Conservation (phyloP, 306 rosid genomes). For the Cyclanthera cordifolia region DNA sequence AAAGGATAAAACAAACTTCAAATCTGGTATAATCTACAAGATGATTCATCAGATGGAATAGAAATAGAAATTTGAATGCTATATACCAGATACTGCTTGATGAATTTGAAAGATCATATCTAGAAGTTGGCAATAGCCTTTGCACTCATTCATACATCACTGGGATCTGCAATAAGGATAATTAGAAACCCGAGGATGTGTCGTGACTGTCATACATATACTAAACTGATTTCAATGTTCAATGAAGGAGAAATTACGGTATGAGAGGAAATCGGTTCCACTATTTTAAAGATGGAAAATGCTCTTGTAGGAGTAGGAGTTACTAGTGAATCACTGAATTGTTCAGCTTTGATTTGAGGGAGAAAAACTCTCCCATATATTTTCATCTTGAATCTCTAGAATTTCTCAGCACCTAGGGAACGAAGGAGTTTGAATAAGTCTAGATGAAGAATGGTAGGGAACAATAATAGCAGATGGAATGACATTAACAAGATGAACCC, state of each 20-base stretch:
- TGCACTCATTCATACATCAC: conserved; percentile 54
- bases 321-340: conserved; percentile 42
- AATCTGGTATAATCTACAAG: conserved; percentile 27
- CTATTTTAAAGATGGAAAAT: conserved; percentile 32
- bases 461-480: conserved; percentile 1
- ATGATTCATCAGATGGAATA: conserved; percentile 97
- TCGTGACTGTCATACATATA: conserved; percentile 66
- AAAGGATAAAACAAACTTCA: conserved; percentile 49
- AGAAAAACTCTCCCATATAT: background rate
- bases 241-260: conserved; percentile 53
- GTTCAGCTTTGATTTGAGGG: conserved; percentile 4
- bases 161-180: conserved; percentile 52
- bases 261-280: conserved; percentile 63
- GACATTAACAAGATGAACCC: background rate
- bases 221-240: conserved; percentile 52
- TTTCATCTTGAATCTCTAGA: background rate
- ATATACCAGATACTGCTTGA: conserved; percentile 56
- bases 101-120: conserved; percentile 62
- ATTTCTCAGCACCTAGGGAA: background rate
- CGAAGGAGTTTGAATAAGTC: background rate
- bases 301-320: conserved; percentile 71
- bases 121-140: conserved; percentile 82
- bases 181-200: conserved; percentile 77
- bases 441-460: conserved; percentile 2
- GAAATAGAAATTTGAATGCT: conserved; percentile 86